Percentiles rank a stretch among this genome's conserved stretches.
phyloP scores from a whole-genome alignment of 2,329 filamentous ascomycete species.

The Claviceps maximensis region DNA sequence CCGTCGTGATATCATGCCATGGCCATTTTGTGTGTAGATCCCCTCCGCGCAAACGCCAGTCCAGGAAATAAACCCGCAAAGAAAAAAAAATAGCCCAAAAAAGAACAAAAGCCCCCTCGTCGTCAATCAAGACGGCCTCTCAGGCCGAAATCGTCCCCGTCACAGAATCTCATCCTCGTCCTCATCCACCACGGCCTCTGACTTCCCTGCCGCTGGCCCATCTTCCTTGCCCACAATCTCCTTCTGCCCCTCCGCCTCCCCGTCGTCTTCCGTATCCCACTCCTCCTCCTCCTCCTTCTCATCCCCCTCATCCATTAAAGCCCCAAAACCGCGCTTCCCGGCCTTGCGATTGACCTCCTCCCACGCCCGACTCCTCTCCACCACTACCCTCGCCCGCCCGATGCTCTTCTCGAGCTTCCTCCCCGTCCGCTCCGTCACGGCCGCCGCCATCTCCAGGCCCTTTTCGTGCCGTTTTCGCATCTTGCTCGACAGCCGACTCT shows the following conservation, averaged over 20 bases:
- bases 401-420: slow-evolving; percentile 43
- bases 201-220: slow-evolving; percentile 17
- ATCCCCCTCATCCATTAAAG: slow-evolving; percentile 13
- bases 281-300: slow-evolving; percentile 15
- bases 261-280: slow-evolving; percentile 24
- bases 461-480: slow-evolving; percentile 43
- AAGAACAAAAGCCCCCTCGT: background rate
- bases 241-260: slow-evolving; percentile 9
- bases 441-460: slow-evolving; percentile 45
- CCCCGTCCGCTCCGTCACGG: slow-evolving; percentile 44
- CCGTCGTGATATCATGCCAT: background rate
- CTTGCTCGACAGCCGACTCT: slow-evolving; percentile 39
- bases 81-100: background rate
- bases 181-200: slow-evolving; percentile 4
- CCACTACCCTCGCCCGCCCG: slow-evolving; percentile 31
- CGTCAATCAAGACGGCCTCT: background rate
- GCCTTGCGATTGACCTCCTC: slow-evolving; percentile 40
- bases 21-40: background rate
- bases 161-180: slow-evolving; percentile 2
- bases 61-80: background rate
- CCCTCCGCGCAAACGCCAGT: background rate
- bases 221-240: slow-evolving; percentile 15
- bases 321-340: slow-evolving; percentile 10
- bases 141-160: background rate
- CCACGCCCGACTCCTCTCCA: slow-evolving; percentile 40